These are phyloP conservation scores for Nissolia schottii DNA, from an alignment of 306 rosid species.

Conservation along the genomic window DNA sequence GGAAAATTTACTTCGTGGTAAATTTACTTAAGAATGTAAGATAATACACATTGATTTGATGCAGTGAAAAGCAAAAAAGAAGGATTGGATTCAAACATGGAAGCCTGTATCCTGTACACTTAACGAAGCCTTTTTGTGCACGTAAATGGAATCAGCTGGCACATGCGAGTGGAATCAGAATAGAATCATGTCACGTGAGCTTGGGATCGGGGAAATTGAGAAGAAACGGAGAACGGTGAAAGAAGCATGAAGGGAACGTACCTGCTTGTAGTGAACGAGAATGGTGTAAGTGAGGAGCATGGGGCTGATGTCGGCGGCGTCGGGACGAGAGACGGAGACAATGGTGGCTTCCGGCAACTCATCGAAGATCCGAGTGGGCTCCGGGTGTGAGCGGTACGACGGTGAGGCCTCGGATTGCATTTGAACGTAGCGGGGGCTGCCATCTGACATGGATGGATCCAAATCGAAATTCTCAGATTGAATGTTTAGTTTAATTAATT, in stretches of 20 bases:
- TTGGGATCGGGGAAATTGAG: not conserved
- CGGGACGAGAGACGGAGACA: constrained; percentile 92
- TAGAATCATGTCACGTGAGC: not conserved
- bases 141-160: not conserved
- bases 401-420: constrained; percentile 62
- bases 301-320: constrained; percentile 86
- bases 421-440: constrained; percentile 60
- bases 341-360: constrained; percentile 81
- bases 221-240: not conserved
- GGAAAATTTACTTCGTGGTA: too few relatives aligned
- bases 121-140: not conserved
- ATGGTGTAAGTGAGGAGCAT: constrained; percentile 86
- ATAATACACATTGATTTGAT: too few relatives aligned
- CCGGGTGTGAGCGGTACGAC: constrained; percentile 34
- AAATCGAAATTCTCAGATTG: not conserved
- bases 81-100: not conserved
- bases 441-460: constrained; percentile 16
- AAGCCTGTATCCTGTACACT: not conserved
- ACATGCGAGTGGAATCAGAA: not conserved
- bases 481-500: not conserved
- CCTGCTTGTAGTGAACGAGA: constrained; percentile 85
- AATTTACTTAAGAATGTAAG: too few relatives aligned
- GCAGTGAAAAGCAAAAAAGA: not conserved
- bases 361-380: constrained; percentile 65
- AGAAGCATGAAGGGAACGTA: not conserved